Base-by-base conservation (phyloP, 495 filamentous ascomycete genomes). In the Evernia prunastri region DNA sequence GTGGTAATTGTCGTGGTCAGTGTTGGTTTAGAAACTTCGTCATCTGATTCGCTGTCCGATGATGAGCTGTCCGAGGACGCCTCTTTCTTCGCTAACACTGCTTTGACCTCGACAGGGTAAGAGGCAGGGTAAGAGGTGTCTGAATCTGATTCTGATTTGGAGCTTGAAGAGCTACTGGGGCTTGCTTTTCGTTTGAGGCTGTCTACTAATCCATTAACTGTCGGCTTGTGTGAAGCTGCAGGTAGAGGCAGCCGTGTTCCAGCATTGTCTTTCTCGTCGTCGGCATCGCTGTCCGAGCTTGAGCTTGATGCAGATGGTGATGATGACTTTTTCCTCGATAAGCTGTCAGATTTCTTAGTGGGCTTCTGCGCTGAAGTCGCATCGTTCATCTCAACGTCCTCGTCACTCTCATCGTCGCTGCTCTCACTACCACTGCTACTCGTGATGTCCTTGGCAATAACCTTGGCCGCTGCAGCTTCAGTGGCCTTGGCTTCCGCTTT, bases 111-210 rank as follows among this genome's bases (percentile, higher is more conserved):
- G 20, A 72, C 73, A 47, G 76, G 73, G 12, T 75, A 78, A 25
- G 58, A 61, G 11, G 72, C 73, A 47, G 76, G 73, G 12, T 75
- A 78, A 25, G 58, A 61, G 11, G 77, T 76, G 37, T 76, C 75
- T 17, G 82, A 83, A 56, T 75, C 73, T 10, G 81, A 82, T 9
- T 75, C 74, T 4, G 81, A 81, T 8, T 75, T 63, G 49, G 75
- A 82, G 45, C 75, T 80, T 39, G 76, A 80, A 37, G 76, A 77
- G 73, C 67, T 72, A 59, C 73, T 76, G 5, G 83, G 82, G 43
- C 77, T 77, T 29, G 84, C 85, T 76, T 90, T 90, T 66, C 87
- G 85, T 77, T 90, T 90, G 64, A 82, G 60, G 8, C 69, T 69
- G 37, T 82, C 83, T 29, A 67, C 68, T 8, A 68, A 66, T 27